Conservation (phyloP, 805 yeast species). For the Saccharomycopsis fodiens region DNA sequence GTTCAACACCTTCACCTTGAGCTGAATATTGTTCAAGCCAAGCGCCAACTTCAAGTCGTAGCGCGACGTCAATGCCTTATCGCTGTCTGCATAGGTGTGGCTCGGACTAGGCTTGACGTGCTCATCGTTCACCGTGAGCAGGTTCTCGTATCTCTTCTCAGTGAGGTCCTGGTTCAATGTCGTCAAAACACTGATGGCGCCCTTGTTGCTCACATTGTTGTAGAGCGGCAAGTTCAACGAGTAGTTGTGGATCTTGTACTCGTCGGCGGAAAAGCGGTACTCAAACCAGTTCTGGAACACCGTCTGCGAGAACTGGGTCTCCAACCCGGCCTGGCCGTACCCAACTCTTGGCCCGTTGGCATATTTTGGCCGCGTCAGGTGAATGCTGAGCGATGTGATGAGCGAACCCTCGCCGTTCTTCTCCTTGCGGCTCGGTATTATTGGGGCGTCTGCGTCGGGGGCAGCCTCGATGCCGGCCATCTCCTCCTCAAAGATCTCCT, state of each 20-base stretch:
- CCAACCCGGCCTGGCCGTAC: slow-evolving; percentile 23
- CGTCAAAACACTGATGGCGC: slow-evolving; percentile 38
- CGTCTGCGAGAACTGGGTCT: slow-evolving; percentile 21
- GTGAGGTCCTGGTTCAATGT: slow-evolving; percentile 35
- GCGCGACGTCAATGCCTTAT: slow-evolving; percentile 26
- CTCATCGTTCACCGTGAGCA: slow-evolving; percentile 38
- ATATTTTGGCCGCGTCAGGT: slow-evolving; percentile 17
- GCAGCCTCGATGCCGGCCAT: slow-evolving; percentile 7
- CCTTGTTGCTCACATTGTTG: slow-evolving; percentile 27
- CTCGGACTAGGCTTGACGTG: slow-evolving; percentile 37
- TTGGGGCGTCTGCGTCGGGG: slow-evolving; percentile 9
- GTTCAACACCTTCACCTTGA: slow-evolving; percentile 10
- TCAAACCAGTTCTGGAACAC: slow-evolving; percentile 31
- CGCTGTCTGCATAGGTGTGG: slow-evolving; percentile 30
- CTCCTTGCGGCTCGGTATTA: background rate
- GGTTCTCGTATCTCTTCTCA: slow-evolving; percentile 32
- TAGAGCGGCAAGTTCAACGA: slow-evolving; percentile 39
- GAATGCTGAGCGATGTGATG: slow-evolving; percentile 12
- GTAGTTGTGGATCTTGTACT: slow-evolving; percentile 31
- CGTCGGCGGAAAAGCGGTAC: slow-evolving; percentile 31
- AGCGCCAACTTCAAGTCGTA: slow-evolving; percentile 40
- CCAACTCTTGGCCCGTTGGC: slow-evolving; percentile 18
- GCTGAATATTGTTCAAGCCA: slow-evolving; percentile 37
- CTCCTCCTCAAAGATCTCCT: slow-evolving; percentile 10
- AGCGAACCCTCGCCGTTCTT: slow-evolving; percentile 13